Percentiles rank a stretch among this genome's conserved stretches.
These are phyloP conservation scores for Magnusiomyces fungicola DNA, from an alignment of 1,139 yeast genomes.

Conservation along the genomic window DNA sequence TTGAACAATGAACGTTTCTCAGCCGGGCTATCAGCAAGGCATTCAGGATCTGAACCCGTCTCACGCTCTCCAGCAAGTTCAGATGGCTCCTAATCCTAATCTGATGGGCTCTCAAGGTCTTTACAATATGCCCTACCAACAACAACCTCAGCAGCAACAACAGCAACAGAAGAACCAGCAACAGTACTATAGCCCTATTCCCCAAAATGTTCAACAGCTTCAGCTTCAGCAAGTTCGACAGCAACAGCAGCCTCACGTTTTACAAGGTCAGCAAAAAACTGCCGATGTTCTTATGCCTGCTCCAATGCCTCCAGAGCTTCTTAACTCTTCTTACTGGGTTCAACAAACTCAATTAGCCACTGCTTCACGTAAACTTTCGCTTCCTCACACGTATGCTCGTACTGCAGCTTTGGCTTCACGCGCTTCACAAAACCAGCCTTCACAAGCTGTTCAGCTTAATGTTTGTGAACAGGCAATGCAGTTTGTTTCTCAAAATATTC, in stretches of 20 bases:
- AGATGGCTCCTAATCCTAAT: neutral
- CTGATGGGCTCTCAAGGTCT: neutral
- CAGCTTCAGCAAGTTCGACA: slow-evolving; percentile 27
- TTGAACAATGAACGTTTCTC: slow-evolving; percentile 3
- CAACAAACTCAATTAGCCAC: slow-evolving; percentile 79
- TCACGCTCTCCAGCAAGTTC: neutral
- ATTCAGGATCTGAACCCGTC: neutral
- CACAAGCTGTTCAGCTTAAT: slow-evolving; percentile 23
- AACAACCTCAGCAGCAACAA: slow-evolving; percentile 5
- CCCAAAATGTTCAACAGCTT: slow-evolving; percentile 2
- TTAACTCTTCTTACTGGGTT: slow-evolving; percentile 67
- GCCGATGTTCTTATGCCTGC: slow-evolving; percentile 6
- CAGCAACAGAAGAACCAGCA: slow-evolving; percentile 1
- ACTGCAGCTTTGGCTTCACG: slow-evolving; percentile 77
- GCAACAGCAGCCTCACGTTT: slow-evolving; percentile 9
- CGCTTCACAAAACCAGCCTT: slow-evolving; percentile 19
- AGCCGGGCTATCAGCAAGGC: neutral
- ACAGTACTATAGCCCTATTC: neutral
- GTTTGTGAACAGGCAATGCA: slow-evolving; percentile 34
- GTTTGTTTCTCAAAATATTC: slow-evolving; percentile 29
- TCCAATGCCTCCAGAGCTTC: slow-evolving; percentile 21
- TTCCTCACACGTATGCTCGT: slow-evolving; percentile 87
- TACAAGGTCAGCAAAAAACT: slow-evolving; percentile 21
- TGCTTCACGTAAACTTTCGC: slow-evolving; percentile 61
- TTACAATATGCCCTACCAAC: slow-evolving; percentile 2